Base-by-base conservation (phyloP, 352 stramenopile genomes). In the Discostella stelligera region DNA sequence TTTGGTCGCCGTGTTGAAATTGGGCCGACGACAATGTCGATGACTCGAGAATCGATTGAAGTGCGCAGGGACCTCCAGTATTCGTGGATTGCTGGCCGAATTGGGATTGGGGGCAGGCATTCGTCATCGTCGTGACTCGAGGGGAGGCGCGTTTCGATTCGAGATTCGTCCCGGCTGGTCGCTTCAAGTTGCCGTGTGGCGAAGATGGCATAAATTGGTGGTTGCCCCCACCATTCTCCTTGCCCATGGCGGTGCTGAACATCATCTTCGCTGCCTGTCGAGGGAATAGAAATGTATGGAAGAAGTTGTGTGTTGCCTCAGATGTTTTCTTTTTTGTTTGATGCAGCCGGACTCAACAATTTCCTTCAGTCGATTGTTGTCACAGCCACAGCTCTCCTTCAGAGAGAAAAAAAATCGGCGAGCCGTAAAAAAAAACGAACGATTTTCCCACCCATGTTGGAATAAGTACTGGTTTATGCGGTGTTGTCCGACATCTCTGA, bases 181-280 rank as follows among this genome's bases (percentile, higher is more conserved):
- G 48, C n/a, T 71, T 62, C 16, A 62, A 25, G 37, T 44, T 44
- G 59, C 16, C 11, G 13, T 37, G 30, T 7, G 41, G 37, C 14
- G 59, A 54, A 1, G 53, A 46, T 11, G 53, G 20, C 20, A 44
- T 11, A 14, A 13, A 21, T 7, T 9, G 11, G 16, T 61, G 53
- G 23, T 18, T 37, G 23, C 30, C 23, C 0, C 7, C 25, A 23
- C 23, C 53, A 46, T 66, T 66, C 58, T 66, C 58, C 39, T 66
- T 66, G 39, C 55, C 58, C 14, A 39, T 66, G 39, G 37, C 58
- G 58, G 37, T 39, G 58, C 58, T 55, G 20, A 55, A 52, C 58
- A 66, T 66, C 30, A 39, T 50, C 13, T 20, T 11, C 8, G 54
- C 37, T 50, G 21, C 2, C 44, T 30, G 49, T 56, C 7, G 50